Evolutionary conservation across 106 monocot species (phyloP), one percentile per base, ranked within the genome.

Genomic region (Allium sativum): DNA sequence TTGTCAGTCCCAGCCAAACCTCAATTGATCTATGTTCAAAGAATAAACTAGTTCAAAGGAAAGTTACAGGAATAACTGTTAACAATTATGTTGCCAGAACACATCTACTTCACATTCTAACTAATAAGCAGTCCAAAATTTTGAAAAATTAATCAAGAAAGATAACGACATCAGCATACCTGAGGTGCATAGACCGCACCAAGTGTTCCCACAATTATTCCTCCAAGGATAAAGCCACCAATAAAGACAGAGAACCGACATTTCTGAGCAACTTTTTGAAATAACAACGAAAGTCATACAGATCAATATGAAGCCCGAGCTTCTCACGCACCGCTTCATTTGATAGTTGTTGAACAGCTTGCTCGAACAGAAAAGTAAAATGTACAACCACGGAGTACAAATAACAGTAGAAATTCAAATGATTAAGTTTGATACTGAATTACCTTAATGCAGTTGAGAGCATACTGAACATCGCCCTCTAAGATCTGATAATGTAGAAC

Each of bases 401-500:
- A n/a, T n/a, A 13, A 31, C 45, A 62, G 5, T n/a, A 64, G 18
- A 44, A 15, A 42, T 7, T 18, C 46, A 48, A 54, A 20, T 31
- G n/a, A 17, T 6, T 17, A 10, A 53, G 4, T n/a, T 31, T 9
- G 55, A 20, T 56, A 22, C 10, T 21, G 19, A 56, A 56, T 56
- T 15, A 86, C 94, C 90, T 90, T 90, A 19, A 95, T 82, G 43
- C 79, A 84, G 43, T 68, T 77, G 61, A 95, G 60, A 12, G 86
- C 76, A 71, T 81, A 90, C 11, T 82, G 68, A 15, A 85, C 75
- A 68, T 96, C 96, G 42, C 69, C 78, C 48, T 96, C 95, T 8
- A 87, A 90, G 53, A 87, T 90, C 66, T 96, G 95, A 71, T 87
- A 56, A 80, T 96, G 95, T 10, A 90, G 20, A 42, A 96, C 95